These are phyloP conservation scores for Teratosphaeria gauchensis DNA, from an alignment of 2,329 filamentous ascomycete species.

Conservation along the genomic window DNA sequence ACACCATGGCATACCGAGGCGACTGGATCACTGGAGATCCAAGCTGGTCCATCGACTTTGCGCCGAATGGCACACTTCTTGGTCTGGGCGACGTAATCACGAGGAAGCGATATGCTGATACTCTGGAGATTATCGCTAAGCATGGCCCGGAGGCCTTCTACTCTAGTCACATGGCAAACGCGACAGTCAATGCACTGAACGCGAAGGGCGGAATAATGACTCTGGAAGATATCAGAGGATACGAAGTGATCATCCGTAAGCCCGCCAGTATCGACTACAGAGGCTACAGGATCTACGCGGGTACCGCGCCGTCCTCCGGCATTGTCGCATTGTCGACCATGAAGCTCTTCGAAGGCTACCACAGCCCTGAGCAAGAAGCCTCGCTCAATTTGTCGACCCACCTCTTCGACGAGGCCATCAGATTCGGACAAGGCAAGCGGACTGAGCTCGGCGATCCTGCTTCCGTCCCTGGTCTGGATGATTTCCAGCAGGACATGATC, in stretches of 20 bases:
- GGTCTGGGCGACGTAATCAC: constrained; percentile 69
- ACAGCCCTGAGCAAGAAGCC: constrained; percentile 48
- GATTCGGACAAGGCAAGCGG: constrained; percentile 73
- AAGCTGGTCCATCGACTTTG: constrained; percentile 80
- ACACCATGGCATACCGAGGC: neutral
- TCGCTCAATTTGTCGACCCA: constrained; percentile 63
- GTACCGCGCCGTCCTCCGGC: constrained; percentile 69
- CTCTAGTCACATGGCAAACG: constrained; percentile 46
- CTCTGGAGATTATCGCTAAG: constrained; percentile 66
- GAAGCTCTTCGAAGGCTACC: constrained; percentile 74
- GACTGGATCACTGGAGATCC: constrained; percentile 45
- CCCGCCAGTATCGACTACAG: constrained; percentile 47
- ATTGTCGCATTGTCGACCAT: constrained; percentile 64
- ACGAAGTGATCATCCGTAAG: constrained; percentile 56
- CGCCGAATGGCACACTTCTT: constrained; percentile 66
- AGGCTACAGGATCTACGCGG: constrained; percentile 59
- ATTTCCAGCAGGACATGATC: constrained; percentile 61
- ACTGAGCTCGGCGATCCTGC: constrained; percentile 73
- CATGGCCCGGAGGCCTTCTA: constrained; percentile 53
- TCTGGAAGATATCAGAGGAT: constrained; percentile 63
- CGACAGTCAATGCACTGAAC: constrained; percentile 61
- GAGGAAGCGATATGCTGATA: constrained; percentile 68
- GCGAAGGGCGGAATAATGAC: constrained; percentile 75
- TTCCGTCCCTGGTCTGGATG: constrained; percentile 55
- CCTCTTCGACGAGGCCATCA: constrained; percentile 75